Base-by-base conservation (phyloP, 352 stramenopile species). In the Pythium utonaiense region DNA sequence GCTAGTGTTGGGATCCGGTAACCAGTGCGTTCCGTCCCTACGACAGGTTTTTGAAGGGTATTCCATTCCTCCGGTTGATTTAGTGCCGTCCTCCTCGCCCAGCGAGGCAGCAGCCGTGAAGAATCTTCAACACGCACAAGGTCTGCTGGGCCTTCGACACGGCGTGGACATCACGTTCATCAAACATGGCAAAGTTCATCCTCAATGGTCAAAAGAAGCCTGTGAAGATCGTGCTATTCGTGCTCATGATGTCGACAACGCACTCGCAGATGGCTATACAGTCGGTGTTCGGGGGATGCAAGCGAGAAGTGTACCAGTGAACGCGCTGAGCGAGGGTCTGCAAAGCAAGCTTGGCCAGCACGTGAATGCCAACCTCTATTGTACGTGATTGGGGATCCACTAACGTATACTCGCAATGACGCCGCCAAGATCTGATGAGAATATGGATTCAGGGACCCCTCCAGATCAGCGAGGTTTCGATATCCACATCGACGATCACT, bases 291-390 rank as follows among this genome's bases (percentile, higher is more conserved):
- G 70, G 19, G 63, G 66, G 0, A 54, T 77, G 8, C 70, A 77
- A n/a, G 66, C 70, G 17, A 55, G 70, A 16, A 64, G 48, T 7
- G 30, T 55, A 6, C 5, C 47, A 3, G 56, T 74, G 1, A 62
- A 64, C 13, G 3, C 38, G 0, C 44, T 72, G 4, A 67, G 66
- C 21, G 31, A 48, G 25, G 36, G 33, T 17, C 49, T 77, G 1
- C 66, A 77, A 24, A 7, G 13, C 25, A 67, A 77, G 25, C 57
- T 77, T 12, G 31, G 54, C 19, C 70, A 77, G 30, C 64, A 77
- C 31, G 66, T 70, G 38, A 77, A 77, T 49, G 66, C 69, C 1
- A 77, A 74, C 34, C 57, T 77, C 2, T 77, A 77, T 45, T 77
- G 70, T 77, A 34, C 16, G 66, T 62, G 2, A 22, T 40, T 22